Conservation (phyloP, 345 rosid species). For the Acer saccharum region DNA sequence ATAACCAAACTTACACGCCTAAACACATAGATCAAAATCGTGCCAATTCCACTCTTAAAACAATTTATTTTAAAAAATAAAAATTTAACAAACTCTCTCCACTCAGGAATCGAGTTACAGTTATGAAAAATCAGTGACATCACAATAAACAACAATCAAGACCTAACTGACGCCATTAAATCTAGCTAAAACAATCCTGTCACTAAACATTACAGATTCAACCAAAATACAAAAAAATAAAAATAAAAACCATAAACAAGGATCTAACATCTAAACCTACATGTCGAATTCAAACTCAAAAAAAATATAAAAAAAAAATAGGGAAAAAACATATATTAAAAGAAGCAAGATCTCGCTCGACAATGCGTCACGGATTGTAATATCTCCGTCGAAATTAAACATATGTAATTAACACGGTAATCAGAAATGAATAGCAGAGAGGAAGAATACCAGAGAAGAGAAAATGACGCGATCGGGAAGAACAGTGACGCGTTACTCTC, state of each 20-base stretch:
- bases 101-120: neutral
- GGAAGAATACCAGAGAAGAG: slow-evolving; percentile 19
- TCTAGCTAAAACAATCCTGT: slow-evolving; percentile 9
- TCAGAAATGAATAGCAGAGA: neutral
- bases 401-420: neutral
- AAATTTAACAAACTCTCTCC: neutral
- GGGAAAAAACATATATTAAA: too few relatives aligned
- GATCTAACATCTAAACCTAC: slow-evolving; percentile 22
- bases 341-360: slow-evolving; percentile 30
- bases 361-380: slow-evolving; percentile 5
- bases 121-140: neutral
- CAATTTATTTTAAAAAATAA: neutral
- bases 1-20: neutral
- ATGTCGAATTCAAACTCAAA: neutral
- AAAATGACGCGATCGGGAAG: slow-evolving; percentile 17
- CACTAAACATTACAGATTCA: neutral
- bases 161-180: slow-evolving; percentile 5
- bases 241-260: slow-evolving; percentile 6
- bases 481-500: slow-evolving; percentile 13
- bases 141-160: neutral
- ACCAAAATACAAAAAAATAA: neutral
- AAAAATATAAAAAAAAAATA: neutral
- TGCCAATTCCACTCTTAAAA: neutral
- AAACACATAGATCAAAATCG: neutral
- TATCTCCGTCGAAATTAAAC: neutral